Base-by-base conservation (phyloP, 1,284 basidiomycete genomes). In the Ustilago nuda region DNA sequence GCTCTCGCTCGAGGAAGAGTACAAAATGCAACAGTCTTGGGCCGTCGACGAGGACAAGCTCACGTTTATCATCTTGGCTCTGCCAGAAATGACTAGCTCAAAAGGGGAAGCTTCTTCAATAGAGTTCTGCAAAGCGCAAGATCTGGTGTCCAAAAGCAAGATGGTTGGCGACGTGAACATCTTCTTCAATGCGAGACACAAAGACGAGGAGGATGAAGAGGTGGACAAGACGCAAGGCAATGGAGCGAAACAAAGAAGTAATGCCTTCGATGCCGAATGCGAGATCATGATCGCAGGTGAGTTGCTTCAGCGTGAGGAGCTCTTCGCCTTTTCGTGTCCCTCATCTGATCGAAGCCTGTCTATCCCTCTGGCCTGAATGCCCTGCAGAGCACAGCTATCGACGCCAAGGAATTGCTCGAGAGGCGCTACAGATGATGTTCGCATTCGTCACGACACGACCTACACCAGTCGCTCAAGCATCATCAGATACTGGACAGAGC, bases 151-250 rank as follows among this genome's bases (percentile, higher is more conserved):
- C 1, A 32, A 53, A 1, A 61, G 64, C 57, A 58, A 88, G 11
- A 95, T 97, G 94, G 88, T 94, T 15, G 95, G 95, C 36, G 95
- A 98, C 83, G 94, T 95, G 46, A 98, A 98, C 84, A 87, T 97
- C 33, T 97, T 98, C 85, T 87, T 97, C 62, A 70, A 76, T 12
- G 30, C 43, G 19, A 36, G 74, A 33, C 72, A 76, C 30, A 61
- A 72, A 19, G 76, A 81, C 8, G 70, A 71, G 19, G 61, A 60
- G 5, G 66, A 66, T 1, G 56, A 90, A 90, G 48, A 51, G 15
- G 51, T 15, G 23, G 17, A 36, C 11, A 15, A 19, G 39, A 32
- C 5, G 48, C 32, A 37, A 17, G 2, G 3, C 1, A 33, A 15
- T 15, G 23, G 37, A 8, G 15, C 15, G 8, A 11, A 33, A 15